phyloP scores from a whole-genome alignment of 78 protist species.

The Dictyostelium purpureum region DNA sequence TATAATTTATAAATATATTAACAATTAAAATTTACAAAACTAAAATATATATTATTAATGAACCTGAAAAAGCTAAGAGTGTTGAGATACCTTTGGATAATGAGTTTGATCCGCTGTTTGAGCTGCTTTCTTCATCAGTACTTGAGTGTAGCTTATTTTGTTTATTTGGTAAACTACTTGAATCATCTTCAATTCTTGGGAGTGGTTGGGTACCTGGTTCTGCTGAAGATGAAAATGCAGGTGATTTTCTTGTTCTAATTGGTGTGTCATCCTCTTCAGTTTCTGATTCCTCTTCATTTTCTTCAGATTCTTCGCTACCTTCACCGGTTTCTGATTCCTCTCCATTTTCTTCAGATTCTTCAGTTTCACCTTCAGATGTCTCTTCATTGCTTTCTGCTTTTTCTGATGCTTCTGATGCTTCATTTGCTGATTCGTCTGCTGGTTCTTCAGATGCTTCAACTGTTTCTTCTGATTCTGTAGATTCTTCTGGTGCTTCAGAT shows the following conservation, averaged over 20 bases:
- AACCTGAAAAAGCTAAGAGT: not conserved
- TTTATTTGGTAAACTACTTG: not conserved
- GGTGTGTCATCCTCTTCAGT: not conserved
- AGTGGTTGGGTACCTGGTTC: not conserved
- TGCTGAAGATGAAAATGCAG: not conserved
- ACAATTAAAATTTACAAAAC: not conserved
- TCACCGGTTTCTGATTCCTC: too few relatives aligned
- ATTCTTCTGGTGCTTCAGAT: not conserved
- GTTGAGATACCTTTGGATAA: not conserved
- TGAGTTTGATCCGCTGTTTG: not conserved
- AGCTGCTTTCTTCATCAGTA: not conserved
- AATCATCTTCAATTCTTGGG: not conserved
- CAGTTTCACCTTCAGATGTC: not conserved
- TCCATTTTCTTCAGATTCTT: not conserved
- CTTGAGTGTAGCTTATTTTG: slow-evolving; percentile 7
- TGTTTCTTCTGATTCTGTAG: not conserved
- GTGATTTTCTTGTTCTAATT: not conserved
- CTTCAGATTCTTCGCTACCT: too few relatives aligned
- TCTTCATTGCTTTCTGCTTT: not conserved
- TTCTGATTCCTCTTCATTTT: not conserved
- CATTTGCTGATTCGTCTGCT: too few relatives aligned
- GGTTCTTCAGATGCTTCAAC: not conserved
- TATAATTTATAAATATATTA: not conserved
- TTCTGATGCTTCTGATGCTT: not conserved
- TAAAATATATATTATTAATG: not conserved